Evolutionary conservation across 441 rosid species (phyloP), one percentile per base, ranked within the genome.

Genomic region (Kokia cookei): DNA sequence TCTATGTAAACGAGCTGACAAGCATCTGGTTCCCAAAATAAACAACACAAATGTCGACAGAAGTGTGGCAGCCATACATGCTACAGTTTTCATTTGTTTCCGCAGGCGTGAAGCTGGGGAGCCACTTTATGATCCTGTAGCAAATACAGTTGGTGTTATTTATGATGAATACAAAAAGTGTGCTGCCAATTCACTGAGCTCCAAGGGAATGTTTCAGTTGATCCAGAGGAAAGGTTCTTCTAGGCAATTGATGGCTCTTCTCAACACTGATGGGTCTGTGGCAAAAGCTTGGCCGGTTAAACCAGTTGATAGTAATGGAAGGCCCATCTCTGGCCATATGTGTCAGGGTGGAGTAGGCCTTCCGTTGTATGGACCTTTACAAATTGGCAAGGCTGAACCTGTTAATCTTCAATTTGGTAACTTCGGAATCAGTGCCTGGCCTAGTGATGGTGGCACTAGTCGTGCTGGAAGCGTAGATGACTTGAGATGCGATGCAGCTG

Each of bases 351-450:
- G 90, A 73, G 78, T 80, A 76, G 84, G 88, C 65, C 81, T 77
- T 78, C 96, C 97, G 1, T 79, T 91, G 87, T 90, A 93, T 80
- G 99, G 96, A 17, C 93, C 93, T 51, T 45, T 95, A 75, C 88
- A 84, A 75, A 89, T 89, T 4, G 87, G 90, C 45, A 88, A 88
- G 84, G 95, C 98, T 13, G 98, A 95, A 82, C 92, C 96, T 0
- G 94, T 91, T 32, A 93, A 95, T 88, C 96, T 95, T 82, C 99
- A 86, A 78, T 95, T 95, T 62, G 98, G 99, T 48, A 84, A 84
- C 72, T 91, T 90, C 82, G 99, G 99, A 57, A 91, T 91, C 77
- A 95, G 98, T 82, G 98, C 97, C 62, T 95, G 98, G 97, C 95
- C 98, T 55, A 89, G 86, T 81, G 99, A 88, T 72, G 99, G 97